These are phyloP conservation scores for Chaetomium sp. DNA, from an alignment of 2,329 filamentous ascomycete species.

Conservation along the genomic window DNA sequence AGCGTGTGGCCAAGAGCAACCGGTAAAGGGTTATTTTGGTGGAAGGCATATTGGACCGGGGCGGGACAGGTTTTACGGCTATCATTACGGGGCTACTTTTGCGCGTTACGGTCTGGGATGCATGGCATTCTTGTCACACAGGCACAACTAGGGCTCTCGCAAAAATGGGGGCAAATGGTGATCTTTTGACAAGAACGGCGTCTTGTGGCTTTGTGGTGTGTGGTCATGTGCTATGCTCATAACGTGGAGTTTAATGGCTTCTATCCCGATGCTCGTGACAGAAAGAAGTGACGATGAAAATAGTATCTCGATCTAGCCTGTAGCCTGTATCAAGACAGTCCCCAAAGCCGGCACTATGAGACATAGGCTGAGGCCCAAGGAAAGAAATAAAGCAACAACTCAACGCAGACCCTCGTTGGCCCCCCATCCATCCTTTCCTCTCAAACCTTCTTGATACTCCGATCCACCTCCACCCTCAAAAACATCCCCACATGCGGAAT, in stretches of 20 bases:
- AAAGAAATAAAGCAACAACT: background rate
- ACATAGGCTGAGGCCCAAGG: background rate
- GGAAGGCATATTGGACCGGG: slow-evolving; percentile 23
- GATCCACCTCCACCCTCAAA: slow-evolving; percentile 34
- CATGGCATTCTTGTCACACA: slow-evolving; percentile 40
- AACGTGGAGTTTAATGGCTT: slow-evolving; percentile 9
- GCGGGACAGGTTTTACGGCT: slow-evolving; percentile 33
- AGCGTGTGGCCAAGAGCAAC: slow-evolving; percentile 99
- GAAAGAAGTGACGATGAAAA: background rate
- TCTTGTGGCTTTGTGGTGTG: background rate
- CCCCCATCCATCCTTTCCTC: too few relatives aligned
- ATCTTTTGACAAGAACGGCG: slow-evolving; percentile 19
- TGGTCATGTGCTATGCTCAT: slow-evolving; percentile 12
- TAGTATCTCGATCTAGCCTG: slow-evolving; percentile 6
- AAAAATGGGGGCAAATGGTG: slow-evolving; percentile 22
- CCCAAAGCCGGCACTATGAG: background rate
- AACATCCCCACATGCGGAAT: slow-evolving; percentile 86
- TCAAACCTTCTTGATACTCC: background rate
- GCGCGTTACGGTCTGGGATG: slow-evolving; percentile 39
- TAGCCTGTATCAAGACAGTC: background rate
- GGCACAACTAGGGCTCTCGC: slow-evolving; percentile 35
- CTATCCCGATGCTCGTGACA: background rate
- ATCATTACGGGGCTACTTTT: slow-evolving; percentile 38
- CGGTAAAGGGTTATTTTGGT: slow-evolving; percentile 62
- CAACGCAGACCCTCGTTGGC: too few relatives aligned